Evolutionary conservation across 2,329 filamentous ascomycete species (phyloP), one percentile per base, ranked within the genome.

Genomic region (Cladosporium phlei): DNA sequence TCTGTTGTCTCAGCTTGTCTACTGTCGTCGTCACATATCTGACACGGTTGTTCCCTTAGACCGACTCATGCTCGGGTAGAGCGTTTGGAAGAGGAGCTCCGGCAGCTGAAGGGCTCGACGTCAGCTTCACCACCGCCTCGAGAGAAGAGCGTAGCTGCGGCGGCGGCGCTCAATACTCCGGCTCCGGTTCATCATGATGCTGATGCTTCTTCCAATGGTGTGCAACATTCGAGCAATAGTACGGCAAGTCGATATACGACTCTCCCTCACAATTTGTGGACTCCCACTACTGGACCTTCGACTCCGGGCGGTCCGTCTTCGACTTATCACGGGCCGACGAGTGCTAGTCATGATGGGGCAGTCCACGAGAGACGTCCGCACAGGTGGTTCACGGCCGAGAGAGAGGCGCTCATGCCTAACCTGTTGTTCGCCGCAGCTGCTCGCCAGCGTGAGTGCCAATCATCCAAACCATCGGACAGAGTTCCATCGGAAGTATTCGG

Each of bases 381-480:
- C 21, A 21, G 17, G n/a, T 45, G 40, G 40, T 45, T 45, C 10
- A 45, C 40, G 11, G 40, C 40, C 4, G 40, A 45, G 24, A 6
- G 40, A 4, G 40, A 45, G 24, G 40, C 40, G 14, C 22, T 45
- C 16, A 45, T 45, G 19, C 65, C 72, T 44, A 69, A 69, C 40
- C 65, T 69, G 10, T 59, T 77, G 12, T 45, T 45, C 19, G 40
- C 40, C 4, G 40, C 30, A 12, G 40, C 40, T 8, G 40, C 40
- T 4, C 32, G 40, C 16, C 40, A 45, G 8, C 21, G 40, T 45
- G 16, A 28, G 40, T 21, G 14, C 3, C 22, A 2, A 20, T 29
- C 40, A 3, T 20, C 21, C 12, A 9, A n/a, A 17, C n/a, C 4
- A 21, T 22, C 11, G 12, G 7, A 2, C 14, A 17, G 9, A 17